Evolutionary conservation across 75 land plant genomes (phyloP), one percentile per base, ranked within the genome.

Genomic region (Ceratopteris richardii): DNA sequence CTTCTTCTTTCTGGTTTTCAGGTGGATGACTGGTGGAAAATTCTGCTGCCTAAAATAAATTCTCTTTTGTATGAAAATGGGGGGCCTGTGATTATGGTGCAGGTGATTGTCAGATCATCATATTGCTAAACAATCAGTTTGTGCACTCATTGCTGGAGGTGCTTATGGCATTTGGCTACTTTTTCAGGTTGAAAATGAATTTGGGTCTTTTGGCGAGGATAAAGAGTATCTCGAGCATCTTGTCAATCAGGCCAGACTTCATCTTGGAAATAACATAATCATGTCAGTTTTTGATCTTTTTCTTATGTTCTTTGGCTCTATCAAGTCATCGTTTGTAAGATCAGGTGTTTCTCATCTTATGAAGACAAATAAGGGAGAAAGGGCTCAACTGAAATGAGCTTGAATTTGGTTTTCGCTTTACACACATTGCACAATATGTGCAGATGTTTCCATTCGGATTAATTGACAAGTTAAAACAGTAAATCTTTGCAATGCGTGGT

Each of bases 111-210:
- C 46, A 27, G 20, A 36, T 1, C 39, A 56, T 64, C 29, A 18
- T 16, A 12, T 36, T 61, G 20, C 25, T 63, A 19, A 23, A 39
- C 31, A 21, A 30, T 46, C n/a, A n/a, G n/a, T n/a, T n/a, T n/a
- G n/a, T n/a, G n/a, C n/a, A n/a, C n/a, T n/a, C n/a, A n/a, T n/a
- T 10, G 54, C 22, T 1, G 16, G 3, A 33, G 37, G 37, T 33
- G 7, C 37, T 46, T 14, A 46, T n/a, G 17, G 48, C 14, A 14
- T 4, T 46, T 46, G 21, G 51, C 54, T 40, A 46, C 37, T 29
- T 58, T 57, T 29, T 65, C 83, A 93, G 98, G 66, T 93, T 66
- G 98, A 93, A 68, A 93, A 93, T 77, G 98, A 93, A 65, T 85
- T 62, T 77, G 98, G 98, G 41, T 93, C 98, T 50, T 93, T 65